Percentiles rank a stretch among this genome's conserved stretches.
Conservation (phyloP, 495 filamentous ascomycete species). For the Lindgomyces ingoldianus region DNA sequence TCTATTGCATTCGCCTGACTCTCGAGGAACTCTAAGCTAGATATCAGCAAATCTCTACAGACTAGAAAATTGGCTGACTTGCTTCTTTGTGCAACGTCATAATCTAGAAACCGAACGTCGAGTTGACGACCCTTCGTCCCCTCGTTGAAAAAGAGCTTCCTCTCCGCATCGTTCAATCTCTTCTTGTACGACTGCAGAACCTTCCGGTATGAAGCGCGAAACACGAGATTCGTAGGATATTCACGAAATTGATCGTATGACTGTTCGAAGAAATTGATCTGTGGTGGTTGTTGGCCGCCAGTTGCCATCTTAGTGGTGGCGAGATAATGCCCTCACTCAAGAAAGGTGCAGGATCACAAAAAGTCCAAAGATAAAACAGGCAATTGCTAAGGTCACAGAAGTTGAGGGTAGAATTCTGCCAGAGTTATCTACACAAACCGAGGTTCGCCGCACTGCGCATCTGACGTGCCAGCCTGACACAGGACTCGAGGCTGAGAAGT, state of each 20-base stretch:
- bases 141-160: slow-evolving; percentile 6
- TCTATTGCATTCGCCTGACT: not conserved
- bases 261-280: not conserved
- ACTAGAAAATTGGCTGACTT: not conserved
- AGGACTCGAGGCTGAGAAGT: slow-evolving; percentile 2
- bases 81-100: not conserved
- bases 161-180: not conserved
- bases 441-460: slow-evolving; percentile 2
- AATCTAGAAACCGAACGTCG: slow-evolving; percentile 8
- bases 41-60: not conserved
- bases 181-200: slow-evolving; percentile 9
- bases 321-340: not conserved
- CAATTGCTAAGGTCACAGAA: not conserved
- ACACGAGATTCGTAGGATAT: slow-evolving; percentile 15
- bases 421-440: slow-evolving; percentile 7
- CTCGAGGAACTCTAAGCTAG: not conserved
- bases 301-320: not conserved
- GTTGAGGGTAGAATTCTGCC: not conserved
- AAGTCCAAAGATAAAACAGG: not conserved
- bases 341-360: not conserved
- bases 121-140: not conserved
- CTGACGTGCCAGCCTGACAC: slow-evolving; percentile 1
- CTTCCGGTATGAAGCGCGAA: slow-evolving; percentile 13
- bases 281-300: not conserved
- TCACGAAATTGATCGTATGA: not conserved